Conservation (phyloP, 2,329 filamentous ascomycete species). For the Fusarium bulbicola region DNA sequence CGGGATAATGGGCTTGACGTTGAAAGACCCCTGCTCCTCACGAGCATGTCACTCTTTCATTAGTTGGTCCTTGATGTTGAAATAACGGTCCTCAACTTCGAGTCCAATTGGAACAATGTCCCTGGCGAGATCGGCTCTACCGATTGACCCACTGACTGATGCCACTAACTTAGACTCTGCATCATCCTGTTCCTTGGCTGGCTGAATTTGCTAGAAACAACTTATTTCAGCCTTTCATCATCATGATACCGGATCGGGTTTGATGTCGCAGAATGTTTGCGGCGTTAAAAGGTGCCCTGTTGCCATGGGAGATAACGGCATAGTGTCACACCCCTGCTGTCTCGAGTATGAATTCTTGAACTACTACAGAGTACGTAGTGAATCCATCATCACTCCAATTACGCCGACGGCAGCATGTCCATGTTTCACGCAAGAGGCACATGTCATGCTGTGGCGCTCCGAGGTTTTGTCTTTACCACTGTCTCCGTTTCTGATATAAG, state of each 20-base stretch:
- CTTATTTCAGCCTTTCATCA: constrained; percentile 7
- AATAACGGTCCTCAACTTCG: constrained; percentile 17
- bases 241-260: constrained; percentile 20
- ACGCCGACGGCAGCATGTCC: constrained; percentile 6
- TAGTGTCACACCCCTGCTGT: constrained; percentile 16
- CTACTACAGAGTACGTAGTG: neutral
- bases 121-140: constrained; percentile 13
- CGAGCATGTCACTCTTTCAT: constrained; percentile 3
- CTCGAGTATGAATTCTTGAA: constrained; percentile 6
- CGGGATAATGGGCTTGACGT: constrained; percentile 15
- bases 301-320: constrained; percentile 35
- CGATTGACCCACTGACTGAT: constrained; percentile 19
- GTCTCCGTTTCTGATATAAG: constrained; percentile 25
- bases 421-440: too few species aligned
- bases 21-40: constrained; percentile 18
- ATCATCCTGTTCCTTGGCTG: constrained; percentile 17
- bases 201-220: constrained; percentile 13
- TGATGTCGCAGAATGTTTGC: constrained; percentile 17
- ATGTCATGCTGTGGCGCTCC: constrained; percentile 14
- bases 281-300: constrained; percentile 22
- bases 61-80: neutral
- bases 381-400: constrained; percentile 3
- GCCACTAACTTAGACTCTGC: neutral
- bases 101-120: constrained; percentile 3
- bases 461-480: constrained; percentile 15